Evolutionary conservation across 2,329 filamentous ascomycete species (phyloP).

Genomic region (Pezicula neosporulosa): DNA sequence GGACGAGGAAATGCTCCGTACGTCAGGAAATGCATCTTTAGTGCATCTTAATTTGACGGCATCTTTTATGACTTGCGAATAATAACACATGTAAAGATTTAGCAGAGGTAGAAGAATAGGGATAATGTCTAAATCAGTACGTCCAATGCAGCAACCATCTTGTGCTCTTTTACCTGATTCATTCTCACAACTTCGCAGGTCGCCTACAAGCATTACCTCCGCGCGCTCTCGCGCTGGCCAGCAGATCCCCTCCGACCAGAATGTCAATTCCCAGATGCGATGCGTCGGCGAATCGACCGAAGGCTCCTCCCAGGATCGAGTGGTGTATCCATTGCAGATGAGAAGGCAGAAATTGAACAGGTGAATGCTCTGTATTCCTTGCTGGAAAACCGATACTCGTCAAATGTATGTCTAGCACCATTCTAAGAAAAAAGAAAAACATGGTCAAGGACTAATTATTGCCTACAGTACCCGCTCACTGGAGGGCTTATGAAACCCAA

Average conservation of each 20-base stretch:
- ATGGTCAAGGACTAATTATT: background rate
- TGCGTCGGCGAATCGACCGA: constrained; percentile 42
- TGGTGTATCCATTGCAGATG: constrained; percentile 26
- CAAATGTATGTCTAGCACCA: constrained; percentile 37
- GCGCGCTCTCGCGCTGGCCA: constrained; percentile 57
- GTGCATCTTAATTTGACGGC: too few relatives aligned
- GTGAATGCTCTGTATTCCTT: constrained; percentile 57
- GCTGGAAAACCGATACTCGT: constrained; percentile 55
- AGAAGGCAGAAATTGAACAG: constrained; percentile 51
- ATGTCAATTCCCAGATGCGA: constrained; percentile 56
- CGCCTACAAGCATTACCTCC: constrained; percentile 44
- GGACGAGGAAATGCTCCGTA: too few relatives aligned
- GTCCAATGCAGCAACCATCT: background rate
- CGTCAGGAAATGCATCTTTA: too few relatives aligned
- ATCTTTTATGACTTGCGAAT: background rate
- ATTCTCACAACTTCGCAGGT: constrained; percentile 28
- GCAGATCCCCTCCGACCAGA: constrained; percentile 60
- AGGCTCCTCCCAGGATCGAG: constrained; percentile 19
- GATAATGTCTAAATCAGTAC: constrained; percentile 28
- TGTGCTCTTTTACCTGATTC: background rate
- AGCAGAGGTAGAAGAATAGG: background rate
- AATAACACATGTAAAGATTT: background rate
- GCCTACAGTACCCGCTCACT: constrained; percentile 42
- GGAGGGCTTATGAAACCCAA: constrained; percentile 51
- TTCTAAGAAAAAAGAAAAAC: too few relatives aligned